Percentiles rank a stretch among this genome's conserved stretches.
Conservation (phyloP, 176 grass and related monocot species). For the Triticum turgidum region DNA sequence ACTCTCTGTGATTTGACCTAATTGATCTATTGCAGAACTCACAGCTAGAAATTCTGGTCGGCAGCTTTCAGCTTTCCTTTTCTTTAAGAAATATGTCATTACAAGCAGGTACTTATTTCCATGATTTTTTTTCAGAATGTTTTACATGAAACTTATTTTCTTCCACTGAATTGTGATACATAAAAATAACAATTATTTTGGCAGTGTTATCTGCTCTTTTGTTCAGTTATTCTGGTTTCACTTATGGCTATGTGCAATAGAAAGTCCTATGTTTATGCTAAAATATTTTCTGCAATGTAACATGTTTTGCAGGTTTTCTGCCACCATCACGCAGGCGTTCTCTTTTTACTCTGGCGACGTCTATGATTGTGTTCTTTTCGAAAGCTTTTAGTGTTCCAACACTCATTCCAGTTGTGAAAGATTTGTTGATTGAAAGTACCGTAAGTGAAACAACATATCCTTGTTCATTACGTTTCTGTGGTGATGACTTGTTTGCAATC, state of each 20-base stretch:
- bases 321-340: conserved; percentile 74
- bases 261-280: neutral
- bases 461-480: conserved; percentile 20
- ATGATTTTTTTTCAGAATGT: neutral
- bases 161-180: neutral
- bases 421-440: conserved; percentile 56
- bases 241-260: too few species aligned
- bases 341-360: conserved; percentile 87
- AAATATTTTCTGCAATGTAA: neutral
- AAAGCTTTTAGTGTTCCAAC: conserved; percentile 86
- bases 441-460: conserved; percentile 45
- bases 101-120: conserved; percentile 56
- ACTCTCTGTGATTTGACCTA: conserved; percentile 13
- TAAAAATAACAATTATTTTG: neutral
- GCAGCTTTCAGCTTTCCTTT: conserved; percentile 96
- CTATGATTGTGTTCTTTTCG: conserved; percentile 89
- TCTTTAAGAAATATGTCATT: conserved; percentile 84
- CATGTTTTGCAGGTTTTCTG: conserved; percentile 59
- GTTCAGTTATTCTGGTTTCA: neutral
- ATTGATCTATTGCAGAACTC: conserved; percentile 56
- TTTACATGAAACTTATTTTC: neutral
- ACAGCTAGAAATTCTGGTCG: conserved; percentile 60
- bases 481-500: conserved; percentile 20
- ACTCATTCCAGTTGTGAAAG: conserved; percentile 76
- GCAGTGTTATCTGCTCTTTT: neutral